Evolutionary conservation across 305 asterid genomes (phyloP).

Genomic region (Rubia peregrina): DNA sequence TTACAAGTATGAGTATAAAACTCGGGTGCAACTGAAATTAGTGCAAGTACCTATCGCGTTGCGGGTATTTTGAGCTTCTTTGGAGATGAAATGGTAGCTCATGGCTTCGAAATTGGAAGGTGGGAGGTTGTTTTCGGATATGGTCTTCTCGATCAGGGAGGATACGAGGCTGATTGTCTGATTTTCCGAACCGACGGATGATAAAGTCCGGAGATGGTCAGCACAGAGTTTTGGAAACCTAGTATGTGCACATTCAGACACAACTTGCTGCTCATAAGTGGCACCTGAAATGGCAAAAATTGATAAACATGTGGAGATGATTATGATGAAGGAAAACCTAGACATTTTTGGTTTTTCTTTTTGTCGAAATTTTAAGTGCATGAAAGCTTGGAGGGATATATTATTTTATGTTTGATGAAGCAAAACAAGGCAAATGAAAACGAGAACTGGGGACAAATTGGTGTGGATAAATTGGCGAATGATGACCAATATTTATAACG

Average conservation of each 20-base stretch:
- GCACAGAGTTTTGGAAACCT: constrained; percentile 52
- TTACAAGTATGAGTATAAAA: too few species aligned
- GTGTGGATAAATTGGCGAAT: constrained; percentile 7
- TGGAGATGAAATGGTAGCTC: constrained; percentile 39
- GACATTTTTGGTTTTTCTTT: constrained; percentile 7
- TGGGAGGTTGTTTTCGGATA: constrained; percentile 36
- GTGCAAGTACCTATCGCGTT: constrained; percentile 33
- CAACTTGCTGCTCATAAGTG: constrained; percentile 16
- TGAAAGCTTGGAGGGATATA: not conserved
- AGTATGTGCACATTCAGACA: constrained; percentile 45
- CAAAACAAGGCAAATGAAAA: not conserved
- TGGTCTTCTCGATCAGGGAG: constrained; percentile 39
- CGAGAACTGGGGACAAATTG: not conserved
- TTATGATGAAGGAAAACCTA: not conserved
- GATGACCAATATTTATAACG: constrained; percentile 17
- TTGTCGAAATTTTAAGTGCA: not conserved
- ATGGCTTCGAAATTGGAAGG: constrained; percentile 34
- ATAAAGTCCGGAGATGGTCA: constrained; percentile 24
- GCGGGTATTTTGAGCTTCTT: constrained; percentile 39
- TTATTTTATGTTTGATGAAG: not conserved
- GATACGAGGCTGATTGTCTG: constrained; percentile 31
- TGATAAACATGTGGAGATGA: constrained; percentile 10
- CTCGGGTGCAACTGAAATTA: too few species aligned
- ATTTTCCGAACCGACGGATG: constrained; percentile 8
- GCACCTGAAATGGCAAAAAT: constrained; percentile 10